Evolutionary conservation across 2,329 filamentous ascomycete species (phyloP).

Genomic region (Escovopsis sp.): DNA sequence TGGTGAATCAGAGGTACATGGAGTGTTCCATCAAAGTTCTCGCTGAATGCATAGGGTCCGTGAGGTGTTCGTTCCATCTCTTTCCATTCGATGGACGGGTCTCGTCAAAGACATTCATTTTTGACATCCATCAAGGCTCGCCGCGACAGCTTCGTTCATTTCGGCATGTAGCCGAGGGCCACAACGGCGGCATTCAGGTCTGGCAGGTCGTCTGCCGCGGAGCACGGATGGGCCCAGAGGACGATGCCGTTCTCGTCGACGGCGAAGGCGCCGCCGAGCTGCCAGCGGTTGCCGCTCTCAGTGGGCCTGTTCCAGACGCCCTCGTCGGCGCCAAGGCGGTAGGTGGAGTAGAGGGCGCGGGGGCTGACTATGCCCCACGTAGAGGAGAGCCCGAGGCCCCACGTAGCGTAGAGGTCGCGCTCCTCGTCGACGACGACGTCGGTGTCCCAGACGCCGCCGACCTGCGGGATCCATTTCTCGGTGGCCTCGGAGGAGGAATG

Average conservation of each 20-base stretch:
- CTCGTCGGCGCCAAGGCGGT: slow-evolving; percentile 34
- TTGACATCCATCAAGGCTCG: no score
- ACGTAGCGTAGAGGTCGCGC: slow-evolving; percentile 40
- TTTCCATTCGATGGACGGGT: no score
- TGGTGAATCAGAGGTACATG: no score
- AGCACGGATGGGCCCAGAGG: slow-evolving; percentile 23
- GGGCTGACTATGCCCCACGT: slow-evolving; percentile 38
- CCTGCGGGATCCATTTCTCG: slow-evolving; percentile 38
- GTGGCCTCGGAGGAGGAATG: slow-evolving; percentile 42
- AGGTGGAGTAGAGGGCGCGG: slow-evolving; percentile 23
- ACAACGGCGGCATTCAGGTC: background rate
- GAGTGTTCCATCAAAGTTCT: no score
- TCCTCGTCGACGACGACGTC: slow-evolving; percentile 40
- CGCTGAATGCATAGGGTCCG: no score
- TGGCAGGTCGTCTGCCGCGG: background rate
- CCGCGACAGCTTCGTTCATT: no score
- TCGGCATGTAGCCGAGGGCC: background rate
- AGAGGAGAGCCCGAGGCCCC: slow-evolving; percentile 39
- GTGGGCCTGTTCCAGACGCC: slow-evolving; percentile 13
- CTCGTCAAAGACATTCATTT: no score
- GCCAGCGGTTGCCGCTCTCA: slow-evolving; percentile 40
- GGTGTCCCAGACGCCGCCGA: slow-evolving; percentile 42
- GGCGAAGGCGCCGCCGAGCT: slow-evolving; percentile 36
- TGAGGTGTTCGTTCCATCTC: no score
- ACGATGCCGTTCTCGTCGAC: slow-evolving; percentile 33